phyloP scores from a whole-genome alignment of 2,329 filamentous ascomycete genomes.

The Metarhizium brunneum region DNA sequence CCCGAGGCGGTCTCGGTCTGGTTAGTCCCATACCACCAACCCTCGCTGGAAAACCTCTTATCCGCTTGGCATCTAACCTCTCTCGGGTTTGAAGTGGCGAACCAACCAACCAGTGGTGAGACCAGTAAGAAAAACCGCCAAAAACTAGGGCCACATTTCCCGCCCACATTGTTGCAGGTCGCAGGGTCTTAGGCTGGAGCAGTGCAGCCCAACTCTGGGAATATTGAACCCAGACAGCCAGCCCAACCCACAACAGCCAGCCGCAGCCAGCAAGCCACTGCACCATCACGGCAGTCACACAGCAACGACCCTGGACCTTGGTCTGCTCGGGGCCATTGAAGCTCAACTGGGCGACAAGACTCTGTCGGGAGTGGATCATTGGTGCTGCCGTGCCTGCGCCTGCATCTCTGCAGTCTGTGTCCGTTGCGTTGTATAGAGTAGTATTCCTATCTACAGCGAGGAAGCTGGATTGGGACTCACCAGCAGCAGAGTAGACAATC shows the following conservation, averaged over 20 bases:
- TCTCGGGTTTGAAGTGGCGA: background rate
- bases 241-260: constrained; percentile 3
- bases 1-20: too few species aligned
- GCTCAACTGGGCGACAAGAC: background rate
- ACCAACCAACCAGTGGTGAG: background rate
- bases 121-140: background rate
- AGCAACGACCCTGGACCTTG: background rate
- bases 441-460: background rate
- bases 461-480: background rate
- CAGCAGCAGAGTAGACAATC: background rate
- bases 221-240: background rate
- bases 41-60: too few species aligned
- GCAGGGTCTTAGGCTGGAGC: background rate
- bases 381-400: background rate
- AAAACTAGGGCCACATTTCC: background rate
- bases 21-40: too few species aligned
- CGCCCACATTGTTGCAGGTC: background rate
- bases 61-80: background rate
- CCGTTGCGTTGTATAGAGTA: background rate
- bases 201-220: constrained; percentile 5
- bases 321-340: background rate
- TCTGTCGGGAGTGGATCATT: background rate
- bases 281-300: background rate
- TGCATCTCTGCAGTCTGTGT: background rate
- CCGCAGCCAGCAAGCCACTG: background rate